Evolutionary conservation across 148 eudicot genomes (phyloP).

Genomic region (Chenopodium suecicum): DNA sequence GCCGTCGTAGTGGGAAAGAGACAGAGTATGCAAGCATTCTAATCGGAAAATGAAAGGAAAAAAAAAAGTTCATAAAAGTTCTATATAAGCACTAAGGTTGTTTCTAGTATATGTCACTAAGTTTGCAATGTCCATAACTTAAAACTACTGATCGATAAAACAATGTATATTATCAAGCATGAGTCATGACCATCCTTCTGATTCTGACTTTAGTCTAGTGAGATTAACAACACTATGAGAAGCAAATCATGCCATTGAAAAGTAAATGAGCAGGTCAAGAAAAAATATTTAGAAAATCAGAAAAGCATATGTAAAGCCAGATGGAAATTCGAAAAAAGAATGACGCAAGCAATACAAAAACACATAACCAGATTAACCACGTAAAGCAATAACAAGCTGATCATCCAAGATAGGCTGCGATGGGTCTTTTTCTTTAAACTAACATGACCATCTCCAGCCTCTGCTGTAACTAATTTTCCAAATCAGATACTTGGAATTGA

Average conservation of each 20-base stretch:
- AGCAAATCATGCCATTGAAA: neutral
- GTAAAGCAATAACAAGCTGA: neutral
- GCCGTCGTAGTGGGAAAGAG: no score
- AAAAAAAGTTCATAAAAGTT: neutral
- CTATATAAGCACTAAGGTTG: neutral
- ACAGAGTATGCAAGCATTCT: neutral
- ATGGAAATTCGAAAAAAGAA: neutral
- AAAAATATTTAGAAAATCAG: neutral
- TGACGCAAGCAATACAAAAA: neutral
- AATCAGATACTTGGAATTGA: no score
- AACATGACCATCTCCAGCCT: neutral
- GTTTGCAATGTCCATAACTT: no score
- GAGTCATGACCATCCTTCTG: neutral
- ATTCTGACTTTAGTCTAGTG: neutral
- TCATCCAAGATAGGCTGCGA: neutral
- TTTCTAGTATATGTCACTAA: neutral
- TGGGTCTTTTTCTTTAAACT: neutral
- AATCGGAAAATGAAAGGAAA: neutral
- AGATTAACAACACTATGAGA: neutral
- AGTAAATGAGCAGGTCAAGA: neutral
- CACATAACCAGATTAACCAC: neutral
- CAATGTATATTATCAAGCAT: no score
- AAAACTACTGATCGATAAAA: no score
- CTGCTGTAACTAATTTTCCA: neutral
- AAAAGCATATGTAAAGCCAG: conserved; percentile 1